Evolutionary conservation across 2,329 filamentous ascomycete genomes (phyloP).

Genomic region (Epichloe aotearoae): DNA sequence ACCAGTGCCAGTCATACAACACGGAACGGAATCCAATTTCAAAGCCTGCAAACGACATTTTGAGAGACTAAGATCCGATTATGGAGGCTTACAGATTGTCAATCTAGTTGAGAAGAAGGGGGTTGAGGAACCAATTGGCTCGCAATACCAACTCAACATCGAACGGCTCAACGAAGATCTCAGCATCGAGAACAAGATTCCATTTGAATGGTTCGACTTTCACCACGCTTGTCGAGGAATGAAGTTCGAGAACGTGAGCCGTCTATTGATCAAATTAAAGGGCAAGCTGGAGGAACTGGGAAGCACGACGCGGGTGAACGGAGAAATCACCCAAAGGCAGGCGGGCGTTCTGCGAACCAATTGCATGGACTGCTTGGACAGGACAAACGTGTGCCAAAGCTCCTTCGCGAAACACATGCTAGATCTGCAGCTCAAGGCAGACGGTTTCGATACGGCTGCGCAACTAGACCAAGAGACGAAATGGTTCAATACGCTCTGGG

Average conservation of each 20-base stretch:
- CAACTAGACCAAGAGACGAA: conserved; percentile 66
- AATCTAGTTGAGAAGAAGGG: conserved; percentile 84
- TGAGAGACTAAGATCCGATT: conserved; percentile 50
- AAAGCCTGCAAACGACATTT: conserved; percentile 73
- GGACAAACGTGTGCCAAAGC: conserved; percentile 92
- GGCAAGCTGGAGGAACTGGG: conserved; percentile 55
- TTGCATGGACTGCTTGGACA: conserved; percentile 96
- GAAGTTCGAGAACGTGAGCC: conserved; percentile 91
- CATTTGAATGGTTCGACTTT: conserved; percentile 96
- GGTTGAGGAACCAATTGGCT: conserved; percentile 70
- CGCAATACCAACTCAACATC: conserved; percentile 59
- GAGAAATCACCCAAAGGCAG: conserved; percentile 38
- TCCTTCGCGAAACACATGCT: conserved; percentile 76
- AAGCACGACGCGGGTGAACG: conserved; percentile 48
- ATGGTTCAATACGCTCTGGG: conserved; percentile 97
- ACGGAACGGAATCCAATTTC: conserved; percentile 67
- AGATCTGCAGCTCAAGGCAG: conserved; percentile 61
- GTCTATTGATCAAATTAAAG: conserved; percentile 59
- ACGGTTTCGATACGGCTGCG: conserved; percentile 63
- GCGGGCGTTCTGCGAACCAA: conserved; percentile 79
- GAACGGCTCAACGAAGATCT: conserved; percentile 51
- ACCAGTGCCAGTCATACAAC: conserved; percentile 68
- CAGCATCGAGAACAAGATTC: conserved; percentile 25
- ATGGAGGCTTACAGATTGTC: conserved; percentile 65
- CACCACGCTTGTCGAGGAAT: conserved; percentile 86